These are phyloP conservation scores for Ustilago trichophora DNA, from an alignment of 1,284 basidiomycete species.

Conservation along the genomic window DNA sequence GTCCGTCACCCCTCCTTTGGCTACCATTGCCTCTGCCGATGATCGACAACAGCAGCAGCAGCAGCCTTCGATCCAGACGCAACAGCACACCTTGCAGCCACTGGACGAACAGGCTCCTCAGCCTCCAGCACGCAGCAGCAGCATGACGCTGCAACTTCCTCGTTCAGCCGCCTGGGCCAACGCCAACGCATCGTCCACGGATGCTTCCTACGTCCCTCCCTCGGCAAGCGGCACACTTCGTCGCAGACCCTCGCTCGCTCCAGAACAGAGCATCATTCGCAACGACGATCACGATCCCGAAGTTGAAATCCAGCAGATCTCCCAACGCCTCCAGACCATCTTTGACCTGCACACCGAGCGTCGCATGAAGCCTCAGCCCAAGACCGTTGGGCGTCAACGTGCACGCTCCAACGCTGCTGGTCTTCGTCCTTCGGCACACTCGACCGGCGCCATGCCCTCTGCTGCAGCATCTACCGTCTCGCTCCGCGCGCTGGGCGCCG, in stretches of 20 bases:
- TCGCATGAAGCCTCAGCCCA: conserved; percentile 50
- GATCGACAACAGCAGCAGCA: neutral
- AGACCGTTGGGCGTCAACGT: conserved; percentile 1
- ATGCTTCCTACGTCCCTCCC: neutral
- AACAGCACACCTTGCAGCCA: neutral
- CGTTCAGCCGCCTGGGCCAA: conserved; percentile 17
- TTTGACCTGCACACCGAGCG: conserved; percentile 57
- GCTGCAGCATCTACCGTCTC: conserved; percentile 19
- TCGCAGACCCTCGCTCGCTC: conserved; percentile 25
- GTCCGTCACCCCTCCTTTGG: neutral
- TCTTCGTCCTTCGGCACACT: conserved; percentile 30
- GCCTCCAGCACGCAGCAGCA: conserved; percentile 4
- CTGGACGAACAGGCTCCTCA: neutral
- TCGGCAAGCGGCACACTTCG: conserved; percentile 12
- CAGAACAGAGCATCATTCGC: conserved; percentile 43
- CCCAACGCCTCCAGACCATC: conserved; percentile 47
- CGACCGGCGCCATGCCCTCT: conserved; percentile 30
- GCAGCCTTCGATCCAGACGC: neutral
- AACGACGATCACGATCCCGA: conserved; percentile 40
- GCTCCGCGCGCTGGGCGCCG: conserved; percentile 27
- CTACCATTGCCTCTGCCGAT: neutral
- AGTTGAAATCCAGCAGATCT: conserved; percentile 34
- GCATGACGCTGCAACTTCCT: conserved; percentile 24
- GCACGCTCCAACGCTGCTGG: conserved; percentile 18
- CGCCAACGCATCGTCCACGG: neutral